These are phyloP conservation scores for Leishmania braziliensis DNA, from an alignment of 208 protist genomes.

Conservation along the genomic window DNA sequence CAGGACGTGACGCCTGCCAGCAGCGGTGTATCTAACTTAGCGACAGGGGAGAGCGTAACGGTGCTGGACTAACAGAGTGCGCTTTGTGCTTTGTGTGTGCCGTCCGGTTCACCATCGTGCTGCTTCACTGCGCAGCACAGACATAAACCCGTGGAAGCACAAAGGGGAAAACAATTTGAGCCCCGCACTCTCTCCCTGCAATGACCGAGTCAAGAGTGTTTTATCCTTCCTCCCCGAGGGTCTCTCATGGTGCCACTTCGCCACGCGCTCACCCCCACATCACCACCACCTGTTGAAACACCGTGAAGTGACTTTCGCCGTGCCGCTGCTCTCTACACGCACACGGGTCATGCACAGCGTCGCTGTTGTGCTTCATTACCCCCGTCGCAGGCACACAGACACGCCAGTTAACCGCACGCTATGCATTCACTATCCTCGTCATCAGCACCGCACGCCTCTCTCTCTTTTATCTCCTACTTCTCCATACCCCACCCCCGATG, in stretches of 20 bases:
- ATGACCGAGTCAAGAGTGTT: not conserved
- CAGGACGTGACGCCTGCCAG: not conserved
- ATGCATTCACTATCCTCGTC: not conserved
- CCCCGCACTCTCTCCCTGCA: not conserved
- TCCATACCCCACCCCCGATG: not conserved
- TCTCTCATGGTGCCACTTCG: not conserved
- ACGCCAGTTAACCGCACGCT: not conserved
- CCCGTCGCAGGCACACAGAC: not conserved
- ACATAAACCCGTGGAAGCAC: not conserved
- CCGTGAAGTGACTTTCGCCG: not conserved
- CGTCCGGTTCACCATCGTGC: not conserved
- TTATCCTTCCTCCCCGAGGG: not conserved
- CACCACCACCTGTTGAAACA: not conserved
- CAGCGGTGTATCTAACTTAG: not conserved
- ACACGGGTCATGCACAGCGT: too few species aligned
- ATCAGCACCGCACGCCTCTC: not conserved
- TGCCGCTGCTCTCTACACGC: not conserved
- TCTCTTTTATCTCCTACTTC: not conserved
- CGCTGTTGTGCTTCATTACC: not conserved
- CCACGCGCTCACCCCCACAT: not conserved
- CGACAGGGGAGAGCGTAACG: not conserved
- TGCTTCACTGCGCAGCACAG: not conserved
- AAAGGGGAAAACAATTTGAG: not conserved
- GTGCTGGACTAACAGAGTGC: conserved; percentile 6
- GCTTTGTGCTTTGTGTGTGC: not conserved